Evolutionary conservation across 164 flowering plant species (phyloP).

Genomic region (Chloranthus sessilifolius): DNA sequence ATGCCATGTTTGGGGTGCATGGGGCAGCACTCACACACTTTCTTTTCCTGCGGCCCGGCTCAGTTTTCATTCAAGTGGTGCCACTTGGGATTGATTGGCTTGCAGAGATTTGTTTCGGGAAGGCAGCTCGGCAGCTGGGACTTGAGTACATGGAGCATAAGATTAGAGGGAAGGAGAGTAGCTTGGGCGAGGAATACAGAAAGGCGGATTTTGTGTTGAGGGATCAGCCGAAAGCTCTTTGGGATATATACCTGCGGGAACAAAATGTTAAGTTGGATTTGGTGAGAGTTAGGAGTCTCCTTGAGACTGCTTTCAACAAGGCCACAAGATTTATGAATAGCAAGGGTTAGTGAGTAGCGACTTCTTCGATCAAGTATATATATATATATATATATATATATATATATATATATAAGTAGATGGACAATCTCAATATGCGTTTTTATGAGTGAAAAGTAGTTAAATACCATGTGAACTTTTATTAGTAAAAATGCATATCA

Average conservation of each 20-base stretch:
- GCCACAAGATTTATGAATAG: no score
- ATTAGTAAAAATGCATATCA: no score
- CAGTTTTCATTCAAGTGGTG: constrained; percentile 17
- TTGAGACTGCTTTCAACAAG: constrained; percentile 8
- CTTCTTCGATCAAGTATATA: no score
- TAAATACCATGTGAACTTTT: no score
- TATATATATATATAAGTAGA: no score
- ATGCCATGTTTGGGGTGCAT: constrained; percentile 16
- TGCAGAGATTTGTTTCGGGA: constrained; percentile 11
- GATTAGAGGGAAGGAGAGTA: constrained; percentile 8
- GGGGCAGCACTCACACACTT: constrained; percentile 20
- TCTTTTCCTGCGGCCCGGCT: constrained; percentile 15
- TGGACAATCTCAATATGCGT: no score
- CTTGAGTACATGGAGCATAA: constrained; percentile 8
- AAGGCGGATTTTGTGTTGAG: neutral
- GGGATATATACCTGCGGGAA: constrained; percentile 8
- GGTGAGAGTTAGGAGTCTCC: constrained; percentile 5
- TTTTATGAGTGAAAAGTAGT: no score
- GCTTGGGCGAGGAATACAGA: constrained; percentile 4
- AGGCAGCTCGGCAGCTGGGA: constrained; percentile 13
- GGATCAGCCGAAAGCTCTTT: no score
- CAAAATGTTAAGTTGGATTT: constrained; percentile 11
- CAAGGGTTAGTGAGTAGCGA: no score
- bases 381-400: no score
- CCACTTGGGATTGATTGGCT: constrained; percentile 15